Percentiles rank a stretch among this genome's conserved stretches.
phyloP scores from a whole-genome alignment of 176 grass and related monocot species.

The Rhipidocladum racemiflorum region DNA sequence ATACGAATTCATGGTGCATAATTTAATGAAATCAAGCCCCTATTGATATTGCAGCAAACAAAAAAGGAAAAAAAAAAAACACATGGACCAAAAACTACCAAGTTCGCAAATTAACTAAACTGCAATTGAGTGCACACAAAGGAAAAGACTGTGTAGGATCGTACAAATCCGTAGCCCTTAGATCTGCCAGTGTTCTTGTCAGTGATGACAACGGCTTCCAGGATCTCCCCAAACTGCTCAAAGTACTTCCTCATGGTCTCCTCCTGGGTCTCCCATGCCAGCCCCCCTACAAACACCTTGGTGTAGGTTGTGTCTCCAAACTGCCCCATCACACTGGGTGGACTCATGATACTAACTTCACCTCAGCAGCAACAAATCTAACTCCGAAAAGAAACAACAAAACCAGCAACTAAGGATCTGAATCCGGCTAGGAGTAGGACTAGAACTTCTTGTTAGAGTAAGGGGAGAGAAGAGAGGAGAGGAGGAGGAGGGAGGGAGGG shows the following conservation, averaged over 20 bases:
- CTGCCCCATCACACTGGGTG: constrained; percentile 69
- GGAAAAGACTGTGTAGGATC: background rate
- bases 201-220: constrained; percentile 96
- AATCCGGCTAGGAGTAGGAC: constrained; percentile 41
- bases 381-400: constrained; percentile 29
- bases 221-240: constrained; percentile 97
- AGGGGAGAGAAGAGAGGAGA: background rate
- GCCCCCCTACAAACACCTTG: constrained; percentile 92
- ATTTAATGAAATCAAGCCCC: constrained; percentile 23
- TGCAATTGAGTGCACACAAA: constrained; percentile 21
- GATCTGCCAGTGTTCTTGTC: constrained; percentile 99
- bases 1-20: constrained; percentile 1
- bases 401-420: constrained; percentile 40
- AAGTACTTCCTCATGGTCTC: constrained; percentile 98
- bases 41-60: background rate
- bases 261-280: constrained; percentile 97
- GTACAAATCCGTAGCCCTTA: constrained; percentile 99
- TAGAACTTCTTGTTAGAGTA: constrained; percentile 42
- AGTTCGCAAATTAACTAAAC: constrained; percentile 2
- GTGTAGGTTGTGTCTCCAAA: constrained; percentile 99
- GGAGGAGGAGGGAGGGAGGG: background rate
- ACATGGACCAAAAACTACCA: background rate
- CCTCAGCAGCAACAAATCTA: constrained; percentile 24
- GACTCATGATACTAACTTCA: constrained; percentile 39
- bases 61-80: background rate